These are phyloP conservation scores for Xylariaceae sp. DNA, from an alignment of 2,329 filamentous ascomycete species.

Conservation along the genomic window DNA sequence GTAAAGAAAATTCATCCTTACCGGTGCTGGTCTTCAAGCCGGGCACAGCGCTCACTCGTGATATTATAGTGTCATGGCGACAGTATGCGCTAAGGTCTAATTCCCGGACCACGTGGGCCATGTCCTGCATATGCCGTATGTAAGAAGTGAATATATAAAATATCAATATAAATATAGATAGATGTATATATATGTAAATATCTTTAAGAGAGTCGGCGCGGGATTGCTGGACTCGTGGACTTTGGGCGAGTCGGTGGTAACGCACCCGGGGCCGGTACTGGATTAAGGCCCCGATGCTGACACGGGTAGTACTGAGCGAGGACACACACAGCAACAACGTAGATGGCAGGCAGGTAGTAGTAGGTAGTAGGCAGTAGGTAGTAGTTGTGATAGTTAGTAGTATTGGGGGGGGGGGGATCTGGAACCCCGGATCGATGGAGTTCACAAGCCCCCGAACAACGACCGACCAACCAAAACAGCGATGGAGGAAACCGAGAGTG, in stretches of 20 bases:
- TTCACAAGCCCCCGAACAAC: too few relatives aligned
- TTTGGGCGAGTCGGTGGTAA: neutral
- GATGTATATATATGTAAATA: neutral
- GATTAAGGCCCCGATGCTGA: neutral
- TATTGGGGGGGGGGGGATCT: too few relatives aligned
- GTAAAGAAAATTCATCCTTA: slow-evolving; percentile 35
- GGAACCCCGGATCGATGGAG: too few relatives aligned
- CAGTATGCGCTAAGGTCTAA: slow-evolving; percentile 32
- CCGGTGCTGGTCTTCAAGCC: slow-evolving; percentile 55
- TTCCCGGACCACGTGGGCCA: slow-evolving; percentile 34
- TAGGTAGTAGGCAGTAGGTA: neutral
- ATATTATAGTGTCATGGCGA: slow-evolving; percentile 41
- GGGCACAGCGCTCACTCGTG: slow-evolving; percentile 51
- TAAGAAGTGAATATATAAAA: neutral
- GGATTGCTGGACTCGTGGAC: neutral
- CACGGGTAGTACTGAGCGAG: neutral
- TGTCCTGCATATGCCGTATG: slow-evolving; percentile 23
- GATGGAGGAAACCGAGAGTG: too few relatives aligned
- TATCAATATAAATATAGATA: neutral
- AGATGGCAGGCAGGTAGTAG: neutral
- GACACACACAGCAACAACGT: neutral
- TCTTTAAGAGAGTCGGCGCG: neutral
- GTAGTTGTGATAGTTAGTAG: neutral
- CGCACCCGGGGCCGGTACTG: neutral
- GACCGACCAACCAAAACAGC: too few relatives aligned